Evolutionary conservation across 2,329 filamentous ascomycete species (phyloP).

Genomic region (Colletotrichum spinosum): DNA sequence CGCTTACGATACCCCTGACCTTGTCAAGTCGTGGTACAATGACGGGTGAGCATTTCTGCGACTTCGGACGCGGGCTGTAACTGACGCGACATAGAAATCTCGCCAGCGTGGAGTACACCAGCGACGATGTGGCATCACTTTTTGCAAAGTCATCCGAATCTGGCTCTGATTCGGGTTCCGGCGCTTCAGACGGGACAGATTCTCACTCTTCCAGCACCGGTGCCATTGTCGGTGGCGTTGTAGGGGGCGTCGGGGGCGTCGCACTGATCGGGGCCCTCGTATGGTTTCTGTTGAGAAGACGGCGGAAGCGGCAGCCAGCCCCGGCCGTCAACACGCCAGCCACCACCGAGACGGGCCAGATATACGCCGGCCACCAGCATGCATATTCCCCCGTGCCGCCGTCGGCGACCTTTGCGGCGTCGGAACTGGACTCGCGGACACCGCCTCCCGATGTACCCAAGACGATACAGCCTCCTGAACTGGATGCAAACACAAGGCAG

Average conservation of each 20-base stretch:
- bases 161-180: slow-evolving; percentile 43
- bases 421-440: slow-evolving; percentile 21
- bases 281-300: slow-evolving; percentile 54
- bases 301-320: slow-evolving; percentile 47
- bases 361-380: slow-evolving; percentile 13
- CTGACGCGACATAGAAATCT: slow-evolving; percentile 21
- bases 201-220: slow-evolving; percentile 46
- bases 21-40: slow-evolving; percentile 33
- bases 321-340: slow-evolving; percentile 21
- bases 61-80: not conserved
- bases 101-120: slow-evolving; percentile 25
- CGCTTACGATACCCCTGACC: slow-evolving; percentile 30
- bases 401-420: slow-evolving; percentile 21
- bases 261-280: slow-evolving; percentile 52
- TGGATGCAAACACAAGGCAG: slow-evolving; percentile 16
- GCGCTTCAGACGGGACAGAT: slow-evolving; percentile 6
- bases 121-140: slow-evolving; percentile 13
- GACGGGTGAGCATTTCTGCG: slow-evolving; percentile 14
- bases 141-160: slow-evolving; percentile 36
- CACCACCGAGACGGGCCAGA: slow-evolving; percentile 26
- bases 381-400: slow-evolving; percentile 16
- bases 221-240: slow-evolving; percentile 59
- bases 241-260: slow-evolving; percentile 58
- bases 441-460: slow-evolving; percentile 18
- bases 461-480: slow-evolving; percentile 25